Evolutionary conservation across 495 filamentous ascomycete species (phyloP).

Genomic region (Xylaria longipes): DNA sequence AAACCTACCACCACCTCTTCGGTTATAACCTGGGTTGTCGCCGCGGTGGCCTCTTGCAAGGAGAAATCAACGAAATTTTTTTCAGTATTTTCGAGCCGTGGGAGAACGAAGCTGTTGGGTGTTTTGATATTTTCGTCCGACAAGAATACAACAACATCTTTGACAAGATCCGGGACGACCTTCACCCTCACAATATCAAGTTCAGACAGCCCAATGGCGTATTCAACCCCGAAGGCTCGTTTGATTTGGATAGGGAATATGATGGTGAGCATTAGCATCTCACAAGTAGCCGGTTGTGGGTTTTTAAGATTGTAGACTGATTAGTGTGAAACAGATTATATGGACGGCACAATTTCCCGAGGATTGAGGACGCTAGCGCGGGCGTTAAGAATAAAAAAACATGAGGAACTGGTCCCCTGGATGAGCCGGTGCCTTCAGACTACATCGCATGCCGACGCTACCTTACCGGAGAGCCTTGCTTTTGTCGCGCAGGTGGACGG

Average conservation of each 20-base stretch:
- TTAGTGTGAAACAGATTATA: background rate
- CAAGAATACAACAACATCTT: background rate
- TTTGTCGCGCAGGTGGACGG: background rate
- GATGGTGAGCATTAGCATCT: background rate
- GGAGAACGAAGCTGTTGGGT: background rate
- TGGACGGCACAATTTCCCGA: background rate
- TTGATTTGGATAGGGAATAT: background rate
- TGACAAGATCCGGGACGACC: background rate
- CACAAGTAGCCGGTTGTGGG: background rate
- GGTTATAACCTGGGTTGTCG: slow-evolving; percentile 15
- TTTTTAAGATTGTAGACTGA: background rate
- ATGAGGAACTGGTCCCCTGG: background rate
- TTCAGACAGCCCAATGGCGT: background rate
- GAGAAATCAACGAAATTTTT: background rate
- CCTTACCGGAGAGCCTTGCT: background rate
- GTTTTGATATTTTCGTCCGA: background rate
- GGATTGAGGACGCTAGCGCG: background rate
- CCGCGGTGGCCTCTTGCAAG: background rate
- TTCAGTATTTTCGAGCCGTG: background rate
- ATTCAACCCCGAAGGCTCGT: background rate
- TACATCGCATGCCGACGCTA: background rate
- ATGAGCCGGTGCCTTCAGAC: background rate
- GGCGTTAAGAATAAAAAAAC: background rate
- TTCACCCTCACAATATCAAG: background rate
- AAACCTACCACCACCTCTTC: slow-evolving; percentile 41